Evolutionary conservation across 306 rosid species (phyloP), one percentile per base, ranked within the genome.

Genomic region (Begonia masoniana): DNA sequence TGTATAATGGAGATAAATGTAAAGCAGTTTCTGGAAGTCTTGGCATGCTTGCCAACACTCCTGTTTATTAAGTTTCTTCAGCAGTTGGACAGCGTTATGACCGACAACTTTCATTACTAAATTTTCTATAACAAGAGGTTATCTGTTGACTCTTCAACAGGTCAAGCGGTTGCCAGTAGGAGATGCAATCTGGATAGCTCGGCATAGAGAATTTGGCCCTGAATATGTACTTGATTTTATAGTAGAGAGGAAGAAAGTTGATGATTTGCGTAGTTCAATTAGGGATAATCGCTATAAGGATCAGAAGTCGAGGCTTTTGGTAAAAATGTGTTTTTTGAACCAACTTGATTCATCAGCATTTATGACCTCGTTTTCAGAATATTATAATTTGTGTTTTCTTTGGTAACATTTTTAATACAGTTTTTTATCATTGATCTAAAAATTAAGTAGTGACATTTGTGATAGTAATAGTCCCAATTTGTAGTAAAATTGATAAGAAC

Each of bases 101-200:
- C 24, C 4, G 3, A 31, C 39, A 31, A 31, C 8, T 45, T 45
- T 45, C 15, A 10, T 43, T 43, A 13, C 16, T 49, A 36, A 17
- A 60, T 46, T 59, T 59, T 53, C 46, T 63, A 48, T 50, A 41
- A 49, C 26, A 47, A n/a, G 59, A 9, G 24, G 59, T 50, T 57
- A 43, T 17, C 26, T 46, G 55, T 62, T 60, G 58, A 55, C 55
- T 66, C 58, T 53, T 67, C 12, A 63, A 35, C 71, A 91, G 97
- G 94, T 85, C 65, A 80, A 87, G 69, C 73, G 87, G 59, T 75
- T 91, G 55, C 94, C 97, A 19, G 88, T 91, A 71, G 97, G 96
- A 71, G 97, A 89, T 43, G 97, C 85, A 61, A 89, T 89, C 60
- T 89, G 97, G 97, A 75, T 89, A 68, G 97, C 95, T 9, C 84